A percentile compares a stretch with the other conserved stretches of the same genome.
These are phyloP conservation scores for Volutella citrinella DNA, from an alignment of 2,329 filamentous ascomycete species.

Conservation along the genomic window DNA sequence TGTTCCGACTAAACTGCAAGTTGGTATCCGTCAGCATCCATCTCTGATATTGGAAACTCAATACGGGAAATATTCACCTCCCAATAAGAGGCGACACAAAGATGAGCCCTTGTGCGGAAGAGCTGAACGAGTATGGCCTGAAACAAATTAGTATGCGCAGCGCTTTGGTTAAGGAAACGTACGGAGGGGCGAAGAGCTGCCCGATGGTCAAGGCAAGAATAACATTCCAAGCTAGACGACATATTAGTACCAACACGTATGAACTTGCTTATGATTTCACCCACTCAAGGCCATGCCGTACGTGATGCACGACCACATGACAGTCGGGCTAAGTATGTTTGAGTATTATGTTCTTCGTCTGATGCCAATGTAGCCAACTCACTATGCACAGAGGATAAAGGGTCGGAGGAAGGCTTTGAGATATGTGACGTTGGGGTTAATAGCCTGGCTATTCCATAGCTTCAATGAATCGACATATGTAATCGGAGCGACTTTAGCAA, in stretches of 20 bases:
- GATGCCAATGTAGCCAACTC: no score
- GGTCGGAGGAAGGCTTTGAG: constrained; percentile 5
- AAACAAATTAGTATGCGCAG: no score
- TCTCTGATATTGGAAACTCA: no score
- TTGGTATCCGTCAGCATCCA: no score
- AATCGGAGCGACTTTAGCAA: neutral
- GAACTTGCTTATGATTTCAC: no score
- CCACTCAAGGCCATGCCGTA: constrained; percentile 6
- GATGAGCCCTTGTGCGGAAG: constrained; percentile 7
- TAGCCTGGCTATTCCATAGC: constrained; percentile 6
- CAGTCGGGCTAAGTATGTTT: no score
- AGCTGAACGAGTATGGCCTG: no score
- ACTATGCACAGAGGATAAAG: constrained; percentile 6
- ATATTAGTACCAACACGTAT: no score
- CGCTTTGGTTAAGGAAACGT: no score
- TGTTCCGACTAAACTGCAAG: constrained; percentile 2
- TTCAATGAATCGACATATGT: constrained; percentile 3
- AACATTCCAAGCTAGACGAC: constrained; percentile 11
- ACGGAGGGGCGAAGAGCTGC: constrained; percentile 7
- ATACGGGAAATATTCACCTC: no score
- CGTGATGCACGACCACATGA: constrained; percentile 9
- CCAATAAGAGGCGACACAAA: constrained; percentile 9
- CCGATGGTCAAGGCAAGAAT: constrained; percentile 10
- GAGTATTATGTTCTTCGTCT: no score
- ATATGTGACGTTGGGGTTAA: constrained; percentile 4